Percentiles rank a stretch among this genome's conserved stretches.
Conservation (phyloP, 306 rosid genomes). For the Castanea mollissima region DNA sequence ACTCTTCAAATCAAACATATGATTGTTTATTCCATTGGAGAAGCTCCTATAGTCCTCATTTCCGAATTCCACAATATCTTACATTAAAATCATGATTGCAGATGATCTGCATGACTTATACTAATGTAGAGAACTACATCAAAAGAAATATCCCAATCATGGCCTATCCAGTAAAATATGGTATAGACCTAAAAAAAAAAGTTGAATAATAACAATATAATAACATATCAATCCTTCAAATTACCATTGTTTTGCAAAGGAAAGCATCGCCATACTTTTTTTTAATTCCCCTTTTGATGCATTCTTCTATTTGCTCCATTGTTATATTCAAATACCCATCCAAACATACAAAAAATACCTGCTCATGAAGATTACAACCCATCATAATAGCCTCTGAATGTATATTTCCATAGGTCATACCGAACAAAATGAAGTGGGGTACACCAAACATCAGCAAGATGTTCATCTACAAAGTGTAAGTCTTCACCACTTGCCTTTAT, state of each 20-base stretch:
- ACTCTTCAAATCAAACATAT: not conserved
- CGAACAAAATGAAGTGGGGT: not conserved
- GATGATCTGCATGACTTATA: too few species aligned
- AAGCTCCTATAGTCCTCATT: not conserved
- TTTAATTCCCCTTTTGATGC: conserved; percentile 88
- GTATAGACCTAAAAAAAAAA: too few species aligned
- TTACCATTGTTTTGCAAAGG: conserved; percentile 86
- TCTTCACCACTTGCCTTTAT: not conserved
- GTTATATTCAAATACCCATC: conserved; percentile 98
- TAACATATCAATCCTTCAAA: not conserved
- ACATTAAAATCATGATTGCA: too few species aligned
- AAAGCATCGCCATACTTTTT: conserved; percentile 91
- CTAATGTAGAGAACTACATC: too few species aligned
- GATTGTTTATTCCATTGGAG: not conserved
- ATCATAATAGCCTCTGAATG: not conserved
- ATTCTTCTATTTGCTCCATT: conserved; percentile 98
- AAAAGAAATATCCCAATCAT: too few species aligned
- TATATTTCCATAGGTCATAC: not conserved
- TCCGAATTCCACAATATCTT: not conserved
- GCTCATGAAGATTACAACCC: conserved; percentile 21
- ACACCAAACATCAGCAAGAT: not conserved
- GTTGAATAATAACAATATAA: not conserved
- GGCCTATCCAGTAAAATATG: not conserved
- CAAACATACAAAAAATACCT: conserved; percentile 78
- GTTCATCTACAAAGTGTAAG: not conserved